A percentile compares a stretch with the other conserved stretches of the same genome.
phyloP scores from a whole-genome alignment of 148 eudicot species.

The Salicornia ramosissima region DNA sequence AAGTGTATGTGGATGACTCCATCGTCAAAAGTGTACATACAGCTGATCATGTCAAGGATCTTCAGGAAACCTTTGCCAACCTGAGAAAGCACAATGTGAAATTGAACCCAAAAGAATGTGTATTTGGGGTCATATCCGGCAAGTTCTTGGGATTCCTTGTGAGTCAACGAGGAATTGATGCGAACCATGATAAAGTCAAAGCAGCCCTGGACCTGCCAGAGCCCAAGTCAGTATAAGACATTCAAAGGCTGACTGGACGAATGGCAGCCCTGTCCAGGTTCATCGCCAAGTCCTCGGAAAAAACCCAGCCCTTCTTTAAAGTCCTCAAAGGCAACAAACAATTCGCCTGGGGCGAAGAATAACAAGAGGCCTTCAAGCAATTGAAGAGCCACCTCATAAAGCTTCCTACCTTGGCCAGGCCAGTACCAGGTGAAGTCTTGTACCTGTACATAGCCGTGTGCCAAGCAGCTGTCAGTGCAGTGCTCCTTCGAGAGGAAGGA shows the following conservation, averaged over 20 bases:
- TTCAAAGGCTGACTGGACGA: not conserved
- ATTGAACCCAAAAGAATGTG: not conserved
- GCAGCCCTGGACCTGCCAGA: not conserved
- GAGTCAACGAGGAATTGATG: not conserved
- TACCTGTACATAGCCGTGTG: no score
- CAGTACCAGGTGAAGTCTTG: no score
- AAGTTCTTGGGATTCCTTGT: not conserved
- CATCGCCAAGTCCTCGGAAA: not conserved
- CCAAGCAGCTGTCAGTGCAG: no score
- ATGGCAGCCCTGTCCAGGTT: not conserved
- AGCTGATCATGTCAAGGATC: not conserved
- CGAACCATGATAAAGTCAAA: not conserved
- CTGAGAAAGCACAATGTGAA: not conserved
- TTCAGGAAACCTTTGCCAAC: not conserved
- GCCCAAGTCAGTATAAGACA: not conserved
- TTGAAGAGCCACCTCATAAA: no score
- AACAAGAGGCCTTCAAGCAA: not conserved
- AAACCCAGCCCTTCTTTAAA: not conserved
- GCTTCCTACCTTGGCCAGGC: no score
- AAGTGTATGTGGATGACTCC: not conserved
- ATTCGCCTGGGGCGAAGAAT: not conserved
- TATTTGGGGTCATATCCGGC: not conserved
- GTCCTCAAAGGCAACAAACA: no score
- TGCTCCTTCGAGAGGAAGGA: no score
- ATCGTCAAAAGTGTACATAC: no score